Percentiles rank a stretch among this genome's conserved stretches.
Evolutionary conservation across 1,139 yeast genomes (phyloP).

Genomic region (Protomyces pachydermus): DNA sequence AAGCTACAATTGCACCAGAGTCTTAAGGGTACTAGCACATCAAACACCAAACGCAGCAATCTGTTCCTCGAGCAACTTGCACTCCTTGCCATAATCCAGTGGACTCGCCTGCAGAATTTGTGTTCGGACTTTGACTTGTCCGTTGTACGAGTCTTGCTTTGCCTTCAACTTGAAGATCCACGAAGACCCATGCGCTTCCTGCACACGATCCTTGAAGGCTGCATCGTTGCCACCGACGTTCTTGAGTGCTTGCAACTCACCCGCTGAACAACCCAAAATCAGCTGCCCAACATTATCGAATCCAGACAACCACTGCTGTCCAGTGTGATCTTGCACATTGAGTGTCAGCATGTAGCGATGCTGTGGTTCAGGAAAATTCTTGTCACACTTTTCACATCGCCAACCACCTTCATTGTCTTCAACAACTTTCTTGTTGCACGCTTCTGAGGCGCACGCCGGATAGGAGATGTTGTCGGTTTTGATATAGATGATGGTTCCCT

Average conservation of each 20-base stretch:
- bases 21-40: background rate
- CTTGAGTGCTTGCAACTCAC: conserved; percentile 46
- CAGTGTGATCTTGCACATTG: conserved; percentile 70
- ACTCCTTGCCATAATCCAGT: conserved; percentile 16
- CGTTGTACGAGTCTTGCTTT: conserved; percentile 77
- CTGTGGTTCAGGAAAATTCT: conserved; percentile 59
- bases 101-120: conserved; percentile 12
- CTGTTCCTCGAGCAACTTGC: conserved; percentile 6
- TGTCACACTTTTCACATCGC: conserved; percentile 92
- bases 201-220: conserved; percentile 49
- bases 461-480: conserved; percentile 74
- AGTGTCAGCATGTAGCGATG: conserved; percentile 73
- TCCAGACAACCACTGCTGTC: conserved; percentile 78
- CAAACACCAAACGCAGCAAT: conserved; percentile 15
- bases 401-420: conserved; percentile 60
- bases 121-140: conserved; percentile 69
- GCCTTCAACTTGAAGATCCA: conserved; percentile 73
- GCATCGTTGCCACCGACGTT: conserved; percentile 41
- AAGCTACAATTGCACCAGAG: too few species aligned
- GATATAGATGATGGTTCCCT: conserved; percentile 67
- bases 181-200: conserved; percentile 60
- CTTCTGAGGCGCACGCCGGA: conserved; percentile 73
- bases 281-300: conserved; percentile 78
- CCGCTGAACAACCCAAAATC: conserved; percentile 66
- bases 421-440: conserved; percentile 78